These are phyloP conservation scores for Nicotiana benthamiana DNA, from an alignment of 257 asterid genomes.

Conservation along the genomic window DNA sequence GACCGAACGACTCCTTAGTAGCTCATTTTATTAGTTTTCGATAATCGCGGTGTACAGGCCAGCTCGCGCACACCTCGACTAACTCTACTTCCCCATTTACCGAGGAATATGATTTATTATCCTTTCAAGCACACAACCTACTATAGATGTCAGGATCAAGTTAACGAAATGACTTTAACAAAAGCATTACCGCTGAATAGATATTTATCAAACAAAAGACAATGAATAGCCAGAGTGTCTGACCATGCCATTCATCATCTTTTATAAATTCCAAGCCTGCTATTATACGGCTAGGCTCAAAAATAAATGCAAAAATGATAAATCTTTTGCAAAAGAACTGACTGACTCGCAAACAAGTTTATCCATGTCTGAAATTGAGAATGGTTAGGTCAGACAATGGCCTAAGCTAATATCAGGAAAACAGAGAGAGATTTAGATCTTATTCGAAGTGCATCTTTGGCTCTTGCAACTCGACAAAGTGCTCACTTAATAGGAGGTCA, in stretches of 20 bases:
- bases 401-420: background rate
- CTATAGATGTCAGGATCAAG: background rate
- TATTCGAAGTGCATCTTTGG: background rate
- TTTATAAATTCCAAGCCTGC: background rate
- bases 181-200: background rate
- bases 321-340: background rate
- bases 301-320: background rate
- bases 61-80: too few relatives aligned
- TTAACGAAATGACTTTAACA: background rate
- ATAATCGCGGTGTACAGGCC: too few relatives aligned
- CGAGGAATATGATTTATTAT: background rate
- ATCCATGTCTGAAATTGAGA: slow-evolving; percentile 1
- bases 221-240: background rate
- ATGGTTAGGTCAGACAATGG: background rate
- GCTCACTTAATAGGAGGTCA: background rate
- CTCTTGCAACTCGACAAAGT: background rate
- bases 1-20: too few relatives aligned
- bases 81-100: background rate
- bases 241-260: background rate
- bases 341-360: background rate
- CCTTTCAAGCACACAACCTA: background rate
- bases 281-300: background rate
- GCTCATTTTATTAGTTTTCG: too few relatives aligned
- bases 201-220: background rate
- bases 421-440: background rate